phyloP scores from a whole-genome alignment of 2,329 filamentous ascomycete species.

The Diaporthe humulicola region DNA sequence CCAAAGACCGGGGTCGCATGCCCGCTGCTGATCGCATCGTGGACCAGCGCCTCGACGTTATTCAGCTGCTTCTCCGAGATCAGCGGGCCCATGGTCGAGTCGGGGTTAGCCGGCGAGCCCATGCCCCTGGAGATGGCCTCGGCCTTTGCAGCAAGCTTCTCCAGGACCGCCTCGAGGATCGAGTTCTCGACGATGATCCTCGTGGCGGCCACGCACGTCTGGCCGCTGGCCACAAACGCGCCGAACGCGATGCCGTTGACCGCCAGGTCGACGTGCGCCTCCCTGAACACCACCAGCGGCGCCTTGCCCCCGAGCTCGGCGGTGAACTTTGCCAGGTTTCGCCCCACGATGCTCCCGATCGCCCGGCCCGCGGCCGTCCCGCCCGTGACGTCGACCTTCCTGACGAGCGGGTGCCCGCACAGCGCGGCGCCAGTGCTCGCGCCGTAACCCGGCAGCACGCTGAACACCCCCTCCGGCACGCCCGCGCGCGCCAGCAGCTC shows the following conservation, averaged over 20 bases:
- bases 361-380: conserved; percentile 78
- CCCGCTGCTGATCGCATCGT: conserved; percentile 70
- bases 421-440: conserved; percentile 65
- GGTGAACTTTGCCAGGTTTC: conserved; percentile 77
- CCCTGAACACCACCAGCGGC: conserved; percentile 75
- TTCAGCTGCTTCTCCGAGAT: conserved; percentile 73
- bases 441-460: conserved; percentile 70
- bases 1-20: conserved; percentile 55
- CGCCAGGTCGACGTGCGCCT: conserved; percentile 74
- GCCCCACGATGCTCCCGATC: conserved; percentile 75
- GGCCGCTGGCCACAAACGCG: conserved; percentile 67
- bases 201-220: conserved; percentile 77
- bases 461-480: conserved; percentile 78
- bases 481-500: conserved; percentile 75
- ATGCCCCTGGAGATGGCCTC: conserved; percentile 66
- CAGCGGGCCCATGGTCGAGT: conserved; percentile 74
- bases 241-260: conserved; percentile 77
- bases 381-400: conserved; percentile 82
- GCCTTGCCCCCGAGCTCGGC: conserved; percentile 81
- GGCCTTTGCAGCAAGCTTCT: conserved; percentile 74
- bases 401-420: conserved; percentile 63
- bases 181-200: conserved; percentile 80
- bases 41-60: conserved; percentile 76
- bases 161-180: conserved; percentile 75
- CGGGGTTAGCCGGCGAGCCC: conserved; percentile 67